Conservation (phyloP, 805 yeast genomes). For the Candida mattraensis region DNA sequence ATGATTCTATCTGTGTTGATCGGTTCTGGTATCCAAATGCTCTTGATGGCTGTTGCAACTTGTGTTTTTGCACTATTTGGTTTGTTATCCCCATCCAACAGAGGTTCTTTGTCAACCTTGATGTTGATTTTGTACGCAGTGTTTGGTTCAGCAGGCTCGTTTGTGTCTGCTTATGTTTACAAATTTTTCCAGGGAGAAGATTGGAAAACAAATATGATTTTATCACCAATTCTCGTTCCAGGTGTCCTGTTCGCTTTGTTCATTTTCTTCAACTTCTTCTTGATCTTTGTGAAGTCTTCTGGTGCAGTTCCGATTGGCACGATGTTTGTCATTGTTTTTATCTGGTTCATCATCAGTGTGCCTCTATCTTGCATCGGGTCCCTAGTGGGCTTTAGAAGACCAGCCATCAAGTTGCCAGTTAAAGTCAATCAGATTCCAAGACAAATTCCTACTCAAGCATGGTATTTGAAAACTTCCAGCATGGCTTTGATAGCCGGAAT, state of each 20-base stretch:
- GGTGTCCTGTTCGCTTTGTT: constrained; percentile 65
- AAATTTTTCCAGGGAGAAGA: constrained; percentile 88
- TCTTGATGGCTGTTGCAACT: constrained; percentile 72
- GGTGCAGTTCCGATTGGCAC: constrained; percentile 96
- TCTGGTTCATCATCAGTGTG: constrained; percentile 84
- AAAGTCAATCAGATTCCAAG: constrained; percentile 94
- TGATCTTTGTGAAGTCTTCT: constrained; percentile 75
- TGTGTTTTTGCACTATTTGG: constrained; percentile 85
- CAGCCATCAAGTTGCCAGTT: constrained; percentile 53
- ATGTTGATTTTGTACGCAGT: constrained; percentile 82
- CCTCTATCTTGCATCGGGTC: constrained; percentile 89
- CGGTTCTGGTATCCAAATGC: constrained; percentile 86
- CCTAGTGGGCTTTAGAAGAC: constrained; percentile 66
- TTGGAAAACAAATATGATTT: constrained; percentile 82
- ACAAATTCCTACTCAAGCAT: constrained; percentile 90
- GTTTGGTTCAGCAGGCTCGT: constrained; percentile 82
- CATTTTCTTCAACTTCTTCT: constrained; percentile 74
- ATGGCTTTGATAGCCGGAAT: constrained; percentile 79
- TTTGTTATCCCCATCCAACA: constrained; percentile 85
- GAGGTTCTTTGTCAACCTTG: constrained; percentile 90
- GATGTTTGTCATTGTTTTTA: constrained; percentile 70
- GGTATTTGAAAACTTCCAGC: constrained; percentile 69
- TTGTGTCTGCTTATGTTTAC: constrained; percentile 80
- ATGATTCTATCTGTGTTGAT: constrained; percentile 75
- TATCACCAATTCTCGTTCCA: constrained; percentile 88